These are phyloP conservation scores for Cajanus cajan DNA, from an alignment of 306 rosid species.

Conservation along the genomic window DNA sequence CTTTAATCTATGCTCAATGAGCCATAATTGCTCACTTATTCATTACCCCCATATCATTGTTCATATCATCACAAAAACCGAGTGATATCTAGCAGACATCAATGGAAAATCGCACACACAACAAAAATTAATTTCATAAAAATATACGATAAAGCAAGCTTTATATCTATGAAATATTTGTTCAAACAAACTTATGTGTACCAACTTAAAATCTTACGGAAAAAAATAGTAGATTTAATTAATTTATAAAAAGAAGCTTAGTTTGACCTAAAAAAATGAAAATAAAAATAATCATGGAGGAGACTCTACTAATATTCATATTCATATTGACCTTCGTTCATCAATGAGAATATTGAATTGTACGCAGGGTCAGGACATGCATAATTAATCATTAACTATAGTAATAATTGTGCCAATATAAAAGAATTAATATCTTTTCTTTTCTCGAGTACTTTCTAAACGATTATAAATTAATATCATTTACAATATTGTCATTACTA, in stretches of 20 bases:
- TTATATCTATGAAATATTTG: background rate
- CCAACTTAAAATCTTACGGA: background rate
- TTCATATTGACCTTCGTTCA: background rate
- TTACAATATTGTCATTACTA: too few species aligned
- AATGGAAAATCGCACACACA: background rate
- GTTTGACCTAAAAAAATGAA: background rate
- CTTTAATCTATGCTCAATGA: background rate
- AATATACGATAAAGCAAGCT: background rate
- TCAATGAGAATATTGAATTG: background rate
- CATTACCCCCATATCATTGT: background rate
- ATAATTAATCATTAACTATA: background rate
- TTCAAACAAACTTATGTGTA: background rate
- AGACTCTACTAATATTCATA: background rate
- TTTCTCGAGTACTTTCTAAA: too few species aligned
- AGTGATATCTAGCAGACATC: background rate
- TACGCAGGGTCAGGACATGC: background rate
- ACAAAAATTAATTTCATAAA: background rate
- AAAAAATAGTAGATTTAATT: background rate
- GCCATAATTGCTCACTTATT: slow-evolving; percentile 2
- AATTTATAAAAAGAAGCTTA: background rate
- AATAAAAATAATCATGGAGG: background rate
- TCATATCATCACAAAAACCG: background rate
- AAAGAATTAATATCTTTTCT: too few species aligned
- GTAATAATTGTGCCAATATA: background rate
- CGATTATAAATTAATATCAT: too few species aligned